Percentiles rank a stretch among this genome's conserved stretches.
Conservation (phyloP, 148 eudicot genomes). For the Tetragonia tetragonoides region DNA sequence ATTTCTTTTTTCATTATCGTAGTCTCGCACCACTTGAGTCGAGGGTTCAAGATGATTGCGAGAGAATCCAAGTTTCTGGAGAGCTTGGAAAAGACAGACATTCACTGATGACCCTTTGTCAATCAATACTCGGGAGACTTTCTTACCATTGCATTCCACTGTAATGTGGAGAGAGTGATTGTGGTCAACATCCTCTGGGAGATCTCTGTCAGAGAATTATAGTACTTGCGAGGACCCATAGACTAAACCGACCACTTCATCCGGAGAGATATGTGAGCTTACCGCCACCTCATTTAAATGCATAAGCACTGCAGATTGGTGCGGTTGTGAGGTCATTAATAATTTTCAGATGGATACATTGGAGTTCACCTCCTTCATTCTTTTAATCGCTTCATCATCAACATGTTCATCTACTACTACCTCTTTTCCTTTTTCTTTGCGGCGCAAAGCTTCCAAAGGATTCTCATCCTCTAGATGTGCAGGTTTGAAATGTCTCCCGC, state of each 20-base stretch:
- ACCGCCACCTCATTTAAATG: too few species aligned
- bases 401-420: neutral
- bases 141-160: neutral
- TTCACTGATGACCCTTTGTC: too few species aligned
- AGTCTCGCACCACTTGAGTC: neutral
- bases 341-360: neutral
- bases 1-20: neutral
- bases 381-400: neutral
- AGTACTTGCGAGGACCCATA: neutral
- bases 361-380: too few species aligned
- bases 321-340: too few species aligned
- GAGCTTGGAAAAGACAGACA: neutral
- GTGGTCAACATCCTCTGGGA: neutral
- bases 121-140: neutral
- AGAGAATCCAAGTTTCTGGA: neutral
- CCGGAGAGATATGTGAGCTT: too few species aligned
- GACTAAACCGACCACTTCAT: neutral
- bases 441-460: neutral
- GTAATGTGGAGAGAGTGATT: neutral
- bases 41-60: neutral
- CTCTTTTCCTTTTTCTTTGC: neutral
- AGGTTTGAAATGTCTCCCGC: too few species aligned
- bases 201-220: neutral
- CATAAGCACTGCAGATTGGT: too few species aligned
- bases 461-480: too few species aligned